A percentile compares a stretch with the other conserved stretches of the same genome.
phyloP scores from a whole-genome alignment of 1,284 basidiomycete species.

The Xerocomus amazonicus region DNA sequence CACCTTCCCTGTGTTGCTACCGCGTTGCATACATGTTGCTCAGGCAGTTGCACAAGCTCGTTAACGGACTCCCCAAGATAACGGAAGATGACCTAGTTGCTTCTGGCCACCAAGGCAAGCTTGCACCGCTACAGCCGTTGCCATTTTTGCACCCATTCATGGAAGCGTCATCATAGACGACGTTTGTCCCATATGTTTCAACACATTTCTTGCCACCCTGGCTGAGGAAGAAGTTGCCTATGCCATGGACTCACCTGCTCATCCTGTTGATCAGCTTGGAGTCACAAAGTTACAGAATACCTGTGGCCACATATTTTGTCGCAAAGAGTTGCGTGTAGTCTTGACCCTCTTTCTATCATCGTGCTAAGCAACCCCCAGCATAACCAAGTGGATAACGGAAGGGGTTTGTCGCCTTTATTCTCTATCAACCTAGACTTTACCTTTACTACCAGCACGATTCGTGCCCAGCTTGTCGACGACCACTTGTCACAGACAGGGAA shows the following conservation, averaged over 20 bases:
- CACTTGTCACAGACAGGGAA: constrained; percentile 33
- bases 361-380: constrained; percentile 38
- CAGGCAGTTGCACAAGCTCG: constrained; percentile 36
- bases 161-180: constrained; percentile 42
- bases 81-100: constrained; percentile 40
- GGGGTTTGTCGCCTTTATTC: constrained; percentile 41
- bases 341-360: constrained; percentile 3
- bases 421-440: constrained; percentile 8
- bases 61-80: constrained; percentile 39
- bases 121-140: neutral
- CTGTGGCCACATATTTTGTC: constrained; percentile 72
- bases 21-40: constrained; percentile 11
- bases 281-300: constrained; percentile 58
- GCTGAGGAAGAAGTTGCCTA: constrained; percentile 67
- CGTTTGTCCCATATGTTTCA: constrained; percentile 68
- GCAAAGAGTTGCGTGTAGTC: constrained; percentile 55
- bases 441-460: constrained; percentile 47
- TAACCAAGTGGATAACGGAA: constrained; percentile 59
- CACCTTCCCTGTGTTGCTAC: neutral
- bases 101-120: constrained; percentile 37
- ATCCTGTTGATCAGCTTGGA: constrained; percentile 61
- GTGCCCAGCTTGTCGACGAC: constrained; percentile 59
- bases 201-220: constrained; percentile 57
- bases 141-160: neutral
- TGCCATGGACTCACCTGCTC: constrained; percentile 72